Percentiles rank a stretch among this genome's conserved stretches.
These are phyloP conservation scores for Raphanus sativus DNA, from an alignment of 345 rosid genomes.

Conservation along the genomic window DNA sequence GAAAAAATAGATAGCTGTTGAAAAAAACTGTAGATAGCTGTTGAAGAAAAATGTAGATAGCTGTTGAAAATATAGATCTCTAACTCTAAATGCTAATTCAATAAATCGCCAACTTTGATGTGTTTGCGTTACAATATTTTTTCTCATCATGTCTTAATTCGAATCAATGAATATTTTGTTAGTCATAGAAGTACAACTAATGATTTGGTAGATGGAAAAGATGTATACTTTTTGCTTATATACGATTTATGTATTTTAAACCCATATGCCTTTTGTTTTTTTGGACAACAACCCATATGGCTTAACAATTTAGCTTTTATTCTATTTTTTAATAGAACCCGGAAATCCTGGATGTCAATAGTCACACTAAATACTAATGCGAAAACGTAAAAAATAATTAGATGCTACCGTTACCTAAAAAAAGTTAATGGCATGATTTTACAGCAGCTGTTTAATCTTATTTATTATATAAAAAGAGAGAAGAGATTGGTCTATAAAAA, in stretches of 20 bases:
- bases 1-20: background rate
- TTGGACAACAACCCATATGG: background rate
- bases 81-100: conserved; percentile 24
- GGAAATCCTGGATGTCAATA: conserved; percentile 35
- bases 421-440: conserved; percentile 28
- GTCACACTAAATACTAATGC: conserved; percentile 25
- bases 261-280: background rate
- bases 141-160: conserved; percentile 1
- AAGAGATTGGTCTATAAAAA: conserved; percentile 34
- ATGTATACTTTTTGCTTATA: background rate
- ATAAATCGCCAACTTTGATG: conserved; percentile 16
- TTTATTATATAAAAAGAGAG: background rate
- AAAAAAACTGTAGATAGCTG: background rate
- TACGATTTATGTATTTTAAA: background rate
- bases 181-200: conserved; percentile 2
- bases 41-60: background rate
- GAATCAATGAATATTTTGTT: background rate
- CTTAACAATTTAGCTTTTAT: background rate
- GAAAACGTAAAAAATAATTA: conserved; percentile 28
- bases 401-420: conserved; percentile 25
- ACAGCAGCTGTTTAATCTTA: conserved; percentile 12
- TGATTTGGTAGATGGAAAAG: background rate
- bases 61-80: background rate
- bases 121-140: conserved; percentile 8
- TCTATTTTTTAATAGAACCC: background rate